Percentiles rank a stretch among this genome's conserved stretches.
These are phyloP conservation scores for Gossypium longicalyx DNA, from an alignment of 345 rosid genomes.

Conservation along the genomic window DNA sequence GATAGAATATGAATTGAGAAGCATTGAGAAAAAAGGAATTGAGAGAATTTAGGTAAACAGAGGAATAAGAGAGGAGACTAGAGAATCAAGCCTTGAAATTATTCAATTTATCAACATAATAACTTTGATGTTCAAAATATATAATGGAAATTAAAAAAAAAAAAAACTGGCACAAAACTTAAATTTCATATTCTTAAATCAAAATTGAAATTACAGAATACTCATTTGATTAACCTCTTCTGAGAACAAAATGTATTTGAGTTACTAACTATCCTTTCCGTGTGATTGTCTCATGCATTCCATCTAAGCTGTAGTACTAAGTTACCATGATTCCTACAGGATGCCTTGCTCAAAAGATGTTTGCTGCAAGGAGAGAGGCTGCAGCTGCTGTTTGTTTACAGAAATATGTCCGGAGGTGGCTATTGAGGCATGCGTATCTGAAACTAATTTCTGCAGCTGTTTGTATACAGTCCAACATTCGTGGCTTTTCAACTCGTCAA, in stretches of 20 bases:
- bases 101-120: neutral
- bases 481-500: constrained; percentile 56
- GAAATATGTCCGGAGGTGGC: constrained; percentile 64
- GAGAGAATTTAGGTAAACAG: neutral
- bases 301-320: constrained; percentile 25
- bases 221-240: neutral
- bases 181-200: neutral
- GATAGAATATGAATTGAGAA: neutral
- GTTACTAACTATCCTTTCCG: neutral
- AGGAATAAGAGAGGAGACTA: neutral
- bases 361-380: constrained; percentile 50
- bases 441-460: constrained; percentile 50
- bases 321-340: constrained; percentile 45
- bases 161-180: neutral
- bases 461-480: constrained; percentile 60
- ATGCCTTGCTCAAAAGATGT: constrained; percentile 62
- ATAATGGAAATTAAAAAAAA: neutral
- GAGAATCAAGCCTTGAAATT: neutral
- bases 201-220: neutral
- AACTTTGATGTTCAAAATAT: neutral
- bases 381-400: constrained; percentile 72
- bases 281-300: neutral
- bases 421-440: constrained; percentile 41
- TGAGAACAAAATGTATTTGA: neutral
- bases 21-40: neutral